Evolutionary conservation across 2,329 filamentous ascomycete species (phyloP), one percentile per base, ranked within the genome.

Genomic region (Penicillium carneum): DNA sequence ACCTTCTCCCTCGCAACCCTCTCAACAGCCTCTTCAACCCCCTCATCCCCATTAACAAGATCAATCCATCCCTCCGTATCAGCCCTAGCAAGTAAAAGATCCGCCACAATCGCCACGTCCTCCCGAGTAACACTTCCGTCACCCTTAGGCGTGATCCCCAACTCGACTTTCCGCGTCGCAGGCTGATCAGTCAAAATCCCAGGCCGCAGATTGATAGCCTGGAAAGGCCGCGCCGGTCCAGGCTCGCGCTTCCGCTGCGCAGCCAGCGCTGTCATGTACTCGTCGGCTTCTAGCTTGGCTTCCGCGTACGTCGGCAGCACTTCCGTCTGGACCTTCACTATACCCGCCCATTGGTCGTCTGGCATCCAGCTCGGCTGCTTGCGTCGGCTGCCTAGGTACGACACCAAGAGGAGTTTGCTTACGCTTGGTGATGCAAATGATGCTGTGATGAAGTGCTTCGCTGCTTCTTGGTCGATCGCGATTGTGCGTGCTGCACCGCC

Each of bases 231-330:
- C 0, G 48, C 38, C 0, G 59, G 49, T 18, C 16, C 41, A 3
- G 66, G 50, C n/a, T 69, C 62, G 23, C 63, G 62, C 52, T 73
- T 72, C 23, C 77, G 72, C 65, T 70, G 73, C 57, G 72, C 73
- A 9, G 78, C 74, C 38, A 82, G 68, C 4, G 83, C 80, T 10
- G 82, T 82, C 66, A 86, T 74, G 52, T 83, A 83, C 72, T 86
- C 83, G 63, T 86, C 84, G 1, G 84, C 84, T 23, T 83, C 84
- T 31, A 84, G 77, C 67, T 86, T 86, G 18, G 84, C 84, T 43
- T 81, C 77, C 64, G 78, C 82, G 67, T 86, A 86, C 11, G 80
- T 76, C 1, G 83, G 81, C 18, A 86, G 73, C 0, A 81, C 71
- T 31, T 83, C 78, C n/a, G 74, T 76, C 65, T 84, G 84, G 38